Base-by-base conservation (phyloP, 306 rosid genomes). In the Albizia julibrissin region DNA sequence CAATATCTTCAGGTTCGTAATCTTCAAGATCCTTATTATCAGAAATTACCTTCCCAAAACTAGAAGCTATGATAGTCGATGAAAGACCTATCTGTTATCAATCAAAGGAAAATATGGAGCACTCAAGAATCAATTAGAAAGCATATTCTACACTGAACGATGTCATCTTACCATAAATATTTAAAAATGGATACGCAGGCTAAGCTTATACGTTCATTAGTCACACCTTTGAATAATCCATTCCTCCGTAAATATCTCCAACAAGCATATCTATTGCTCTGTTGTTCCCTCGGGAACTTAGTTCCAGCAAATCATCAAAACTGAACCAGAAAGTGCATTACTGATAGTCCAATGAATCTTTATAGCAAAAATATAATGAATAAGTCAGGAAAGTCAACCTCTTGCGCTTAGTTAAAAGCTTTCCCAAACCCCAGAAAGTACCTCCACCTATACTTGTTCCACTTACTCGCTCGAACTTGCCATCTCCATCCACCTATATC, bases 391-490 rank as follows among this genome's bases (percentile, higher is more conserved):
- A 43, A 70, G 86, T 22, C n/a, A 82, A 95, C 99, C 93, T 93
- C 85, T 88, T 82, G 91, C 99, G 90, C 75, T 91, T 87, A 2
- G 99, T 95, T 81, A 95, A 87, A 86, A 95, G 96, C 94, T 87
- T 89, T 70, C 99, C 99, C 88, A 95, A 88, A 82, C 99, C 99
- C 97, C 91, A 95, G 89, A 95, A 95, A 70, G 99, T 93, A 75
- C 99, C 98, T 62, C 99, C 99, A 67, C 99, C 99, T 77, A 93
- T 90, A 87, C 87, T 93, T 50, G 99, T 95, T 87, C 99, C 99
- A 80, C 99, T 93, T 52, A 95, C 98, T 81, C 98, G 86, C 91
- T 95, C 98, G 81, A 87, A 93, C 77, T 92, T 89, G 46, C 96
- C 97, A 77, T 89, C 90, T 72, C 94, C 97, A 44, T 95, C 99